Conservation (phyloP, 2,329 filamentous ascomycete genomes). For the Trichoderma harzianum region DNA sequence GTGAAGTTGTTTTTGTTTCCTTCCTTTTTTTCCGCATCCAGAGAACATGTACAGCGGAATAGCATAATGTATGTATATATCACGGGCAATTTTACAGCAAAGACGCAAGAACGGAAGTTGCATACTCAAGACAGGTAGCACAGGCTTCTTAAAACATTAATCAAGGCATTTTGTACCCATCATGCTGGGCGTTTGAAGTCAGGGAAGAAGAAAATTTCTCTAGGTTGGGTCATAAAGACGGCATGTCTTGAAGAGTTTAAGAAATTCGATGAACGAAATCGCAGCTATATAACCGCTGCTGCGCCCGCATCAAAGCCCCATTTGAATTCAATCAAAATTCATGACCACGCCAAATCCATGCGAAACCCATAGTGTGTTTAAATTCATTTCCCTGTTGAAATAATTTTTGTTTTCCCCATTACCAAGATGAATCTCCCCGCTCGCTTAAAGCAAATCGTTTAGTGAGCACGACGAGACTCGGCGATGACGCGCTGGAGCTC, state of each 20-base stretch:
- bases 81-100: neutral
- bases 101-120: neutral
- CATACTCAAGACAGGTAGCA: neutral
- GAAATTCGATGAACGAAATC: conserved; percentile 32
- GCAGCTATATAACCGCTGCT: conserved; percentile 26
- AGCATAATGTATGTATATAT: neutral
- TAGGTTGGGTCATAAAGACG: neutral
- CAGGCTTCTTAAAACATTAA: neutral
- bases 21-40: neutral
- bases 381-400: neutral
- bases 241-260: conserved; percentile 26
- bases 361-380: conserved; percentile 23
- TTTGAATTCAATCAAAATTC: conserved; percentile 27
- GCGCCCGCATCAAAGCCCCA: conserved; percentile 12
- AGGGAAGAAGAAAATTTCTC: neutral
- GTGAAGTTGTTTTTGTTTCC: neutral
- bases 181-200: neutral
- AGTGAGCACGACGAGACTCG: conserved; percentile 75
- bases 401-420: neutral
- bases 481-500: conserved; percentile 98
- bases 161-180: neutral
- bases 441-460: conserved; percentile 33
- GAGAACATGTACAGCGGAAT: neutral
- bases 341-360: conserved; percentile 38
- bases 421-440: neutral